Evolutionary conservation across 2,329 filamentous ascomycete genomes (phyloP).

Genomic region (Ascochyta rabiei): DNA sequence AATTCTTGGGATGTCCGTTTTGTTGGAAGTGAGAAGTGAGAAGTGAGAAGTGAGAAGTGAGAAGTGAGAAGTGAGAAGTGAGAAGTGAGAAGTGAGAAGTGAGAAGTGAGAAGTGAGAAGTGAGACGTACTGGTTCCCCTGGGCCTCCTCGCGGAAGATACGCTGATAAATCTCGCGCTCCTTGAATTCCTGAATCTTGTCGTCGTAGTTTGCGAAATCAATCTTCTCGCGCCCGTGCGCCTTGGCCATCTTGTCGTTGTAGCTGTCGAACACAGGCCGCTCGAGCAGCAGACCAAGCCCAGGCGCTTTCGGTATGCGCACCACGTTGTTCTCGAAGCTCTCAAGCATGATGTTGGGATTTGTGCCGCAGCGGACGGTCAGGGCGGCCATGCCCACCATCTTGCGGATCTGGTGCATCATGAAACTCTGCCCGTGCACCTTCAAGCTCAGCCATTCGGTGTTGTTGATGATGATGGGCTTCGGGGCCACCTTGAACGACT

Average conservation of each 20-base stretch:
- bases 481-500: conserved; percentile 79
- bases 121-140: conserved; percentile 71
- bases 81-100: no score
- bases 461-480: conserved; percentile 77
- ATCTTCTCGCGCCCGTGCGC: conserved; percentile 71
- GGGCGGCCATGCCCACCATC: conserved; percentile 92
- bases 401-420: conserved; percentile 99
- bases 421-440: conserved; percentile 97
- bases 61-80: background rate
- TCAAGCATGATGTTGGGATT: conserved; percentile 72
- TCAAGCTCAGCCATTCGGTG: conserved; percentile 93
- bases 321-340: conserved; percentile 72
- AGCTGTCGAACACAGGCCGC: conserved; percentile 86
- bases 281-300: conserved; percentile 87
- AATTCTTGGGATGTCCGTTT: no score
- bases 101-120: no score
- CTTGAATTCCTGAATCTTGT: conserved; percentile 87
- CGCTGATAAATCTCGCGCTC: conserved; percentile 88
- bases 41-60: background rate
- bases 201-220: conserved; percentile 78
- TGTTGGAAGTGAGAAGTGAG: no score
- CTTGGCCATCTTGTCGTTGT: conserved; percentile 75
- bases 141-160: conserved; percentile 89
- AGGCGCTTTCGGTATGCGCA: conserved; percentile 93
- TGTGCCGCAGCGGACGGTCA: conserved; percentile 85